These are phyloP conservation scores for Astrothelium subdiscretum DNA, from an alignment of 495 filamentous ascomycete genomes.

Conservation along the genomic window DNA sequence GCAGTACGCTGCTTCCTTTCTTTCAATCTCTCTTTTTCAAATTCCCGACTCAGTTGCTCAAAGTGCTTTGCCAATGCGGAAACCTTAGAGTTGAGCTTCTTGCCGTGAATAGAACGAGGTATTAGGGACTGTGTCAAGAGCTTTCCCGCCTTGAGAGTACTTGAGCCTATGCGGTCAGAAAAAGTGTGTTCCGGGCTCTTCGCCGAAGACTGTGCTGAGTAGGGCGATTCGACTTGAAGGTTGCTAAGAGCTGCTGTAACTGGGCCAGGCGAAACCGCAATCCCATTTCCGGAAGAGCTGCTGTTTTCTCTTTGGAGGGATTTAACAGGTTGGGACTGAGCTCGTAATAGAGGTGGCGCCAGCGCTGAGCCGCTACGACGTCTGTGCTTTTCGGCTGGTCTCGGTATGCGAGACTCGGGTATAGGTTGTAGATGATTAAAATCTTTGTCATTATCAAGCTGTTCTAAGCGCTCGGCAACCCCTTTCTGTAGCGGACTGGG, in stretches of 20 bases:
- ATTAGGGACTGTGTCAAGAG: conserved; percentile 49
- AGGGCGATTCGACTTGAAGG: background rate
- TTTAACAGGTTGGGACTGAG: conserved; percentile 12
- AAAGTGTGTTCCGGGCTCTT: background rate
- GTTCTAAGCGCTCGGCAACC: conserved; percentile 20
- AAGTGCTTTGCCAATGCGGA: conserved; percentile 87
- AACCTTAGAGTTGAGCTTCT: conserved; percentile 60
- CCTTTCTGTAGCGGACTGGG: background rate
- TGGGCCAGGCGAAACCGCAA: background rate
- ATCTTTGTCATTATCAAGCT: conserved; percentile 15
- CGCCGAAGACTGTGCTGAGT: background rate
- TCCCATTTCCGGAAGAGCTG: background rate
- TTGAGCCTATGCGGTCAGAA: background rate
- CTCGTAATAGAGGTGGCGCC: conserved; percentile 9
- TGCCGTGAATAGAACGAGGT: conserved; percentile 66
- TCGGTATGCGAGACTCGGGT: conserved; percentile 8
- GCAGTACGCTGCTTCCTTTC: conserved; percentile 73
- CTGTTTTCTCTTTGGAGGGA: background rate
- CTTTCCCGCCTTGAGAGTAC: conserved; percentile 16
- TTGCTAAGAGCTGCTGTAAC: conserved; percentile 1
- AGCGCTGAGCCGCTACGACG: conserved; percentile 9
- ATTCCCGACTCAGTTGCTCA: conserved; percentile 90
- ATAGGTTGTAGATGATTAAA: background rate
- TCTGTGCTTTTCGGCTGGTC: background rate
- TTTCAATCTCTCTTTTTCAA: conserved; percentile 84